phyloP scores from a whole-genome alignment of 768 basidiomycete species.

The Russula compacta region DNA sequence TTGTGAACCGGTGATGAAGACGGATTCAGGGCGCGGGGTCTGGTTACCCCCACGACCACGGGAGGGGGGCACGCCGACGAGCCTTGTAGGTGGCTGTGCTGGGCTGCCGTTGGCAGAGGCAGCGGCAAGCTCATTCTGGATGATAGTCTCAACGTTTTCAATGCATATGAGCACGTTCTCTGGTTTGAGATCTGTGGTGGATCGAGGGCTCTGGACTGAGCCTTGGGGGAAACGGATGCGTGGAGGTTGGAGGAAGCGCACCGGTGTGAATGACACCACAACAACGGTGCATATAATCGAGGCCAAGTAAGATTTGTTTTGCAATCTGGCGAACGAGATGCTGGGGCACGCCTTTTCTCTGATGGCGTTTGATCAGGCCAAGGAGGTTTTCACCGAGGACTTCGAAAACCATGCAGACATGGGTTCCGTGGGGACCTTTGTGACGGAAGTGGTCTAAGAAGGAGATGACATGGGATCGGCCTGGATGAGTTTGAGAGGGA shows the following conservation, averaged over 20 bases:
- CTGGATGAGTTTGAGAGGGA: constrained; percentile 70
- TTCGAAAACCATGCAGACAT: constrained; percentile 99
- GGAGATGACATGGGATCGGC: constrained; percentile 89
- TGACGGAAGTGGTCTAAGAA: constrained; percentile 98
- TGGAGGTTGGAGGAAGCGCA: constrained; percentile 25
- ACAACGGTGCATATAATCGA: constrained; percentile 97
- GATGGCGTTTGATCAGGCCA: constrained; percentile 94
- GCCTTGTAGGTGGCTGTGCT: constrained; percentile 41
- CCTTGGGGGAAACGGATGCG: constrained; percentile 4
- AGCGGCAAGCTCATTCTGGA: constrained; percentile 67
- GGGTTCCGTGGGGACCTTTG: constrained; percentile 91
- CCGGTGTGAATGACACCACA: constrained; percentile 97
- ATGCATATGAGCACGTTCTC: constrained; percentile 97
- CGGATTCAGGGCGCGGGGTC: constrained; percentile 75
- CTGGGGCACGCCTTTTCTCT: constrained; percentile 96
- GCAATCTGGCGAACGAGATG: constrained; percentile 90
- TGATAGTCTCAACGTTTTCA: constrained; percentile 92
- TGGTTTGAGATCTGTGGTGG: constrained; percentile 76
- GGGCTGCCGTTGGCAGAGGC: constrained; percentile 37
- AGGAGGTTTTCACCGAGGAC: constrained; percentile 96
- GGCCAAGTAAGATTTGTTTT: constrained; percentile 88
- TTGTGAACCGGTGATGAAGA: constrained; percentile 88
- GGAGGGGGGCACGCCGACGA: constrained; percentile 89
- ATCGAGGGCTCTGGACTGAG: background rate
- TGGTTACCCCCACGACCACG: constrained; percentile 95